Percentiles rank a stretch among this genome's conserved stretches.
Conservation (phyloP, 2,329 filamentous ascomycete species). For the Aspergillus latus region DNA sequence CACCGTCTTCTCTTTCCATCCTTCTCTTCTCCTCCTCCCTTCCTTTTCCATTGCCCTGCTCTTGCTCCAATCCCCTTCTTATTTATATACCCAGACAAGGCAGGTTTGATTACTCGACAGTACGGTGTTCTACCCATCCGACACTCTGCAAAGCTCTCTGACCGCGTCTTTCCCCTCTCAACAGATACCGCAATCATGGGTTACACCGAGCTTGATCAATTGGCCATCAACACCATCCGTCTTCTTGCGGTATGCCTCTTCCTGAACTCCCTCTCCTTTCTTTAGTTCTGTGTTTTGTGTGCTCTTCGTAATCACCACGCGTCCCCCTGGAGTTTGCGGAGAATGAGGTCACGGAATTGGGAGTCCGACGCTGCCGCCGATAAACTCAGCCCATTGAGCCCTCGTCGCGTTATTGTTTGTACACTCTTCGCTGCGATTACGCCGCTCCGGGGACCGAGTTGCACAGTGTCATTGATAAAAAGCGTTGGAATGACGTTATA, state of each 20-base stretch:
- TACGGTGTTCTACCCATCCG: slow-evolving; percentile 12
- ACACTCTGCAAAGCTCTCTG: slow-evolving; percentile 14
- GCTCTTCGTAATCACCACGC: slow-evolving; percentile 8
- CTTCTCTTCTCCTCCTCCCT: slow-evolving; percentile 13
- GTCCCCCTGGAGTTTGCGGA: background rate
- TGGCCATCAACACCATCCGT: slow-evolving; percentile 98
- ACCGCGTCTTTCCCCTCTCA: slow-evolving; percentile 14
- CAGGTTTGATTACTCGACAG: slow-evolving; percentile 19
- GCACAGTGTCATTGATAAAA: background rate
- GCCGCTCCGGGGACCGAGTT: too few relatives aligned
- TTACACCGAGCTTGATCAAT: slow-evolving; percentile 82
- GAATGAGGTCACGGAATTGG: background rate
- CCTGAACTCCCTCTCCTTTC: slow-evolving; percentile 6
- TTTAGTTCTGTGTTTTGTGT: slow-evolving; percentile 1
- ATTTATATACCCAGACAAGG: slow-evolving; percentile 7
- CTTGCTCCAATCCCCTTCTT: slow-evolving; percentile 10
- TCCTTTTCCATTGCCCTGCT: slow-evolving; percentile 20
- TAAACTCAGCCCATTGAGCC: background rate
- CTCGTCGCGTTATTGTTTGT: background rate
- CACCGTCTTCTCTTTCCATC: slow-evolving; percentile 16
- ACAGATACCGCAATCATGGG: slow-evolving; percentile 64
- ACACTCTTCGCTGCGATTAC: background rate
- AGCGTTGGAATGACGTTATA: background rate
- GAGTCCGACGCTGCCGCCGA: background rate
- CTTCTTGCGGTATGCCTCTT: slow-evolving; percentile 77